A percentile compares a stretch with the other conserved stretches of the same genome.
phyloP scores from a whole-genome alignment of 2,329 filamentous ascomycete genomes.

The Penicillium sp. region DNA sequence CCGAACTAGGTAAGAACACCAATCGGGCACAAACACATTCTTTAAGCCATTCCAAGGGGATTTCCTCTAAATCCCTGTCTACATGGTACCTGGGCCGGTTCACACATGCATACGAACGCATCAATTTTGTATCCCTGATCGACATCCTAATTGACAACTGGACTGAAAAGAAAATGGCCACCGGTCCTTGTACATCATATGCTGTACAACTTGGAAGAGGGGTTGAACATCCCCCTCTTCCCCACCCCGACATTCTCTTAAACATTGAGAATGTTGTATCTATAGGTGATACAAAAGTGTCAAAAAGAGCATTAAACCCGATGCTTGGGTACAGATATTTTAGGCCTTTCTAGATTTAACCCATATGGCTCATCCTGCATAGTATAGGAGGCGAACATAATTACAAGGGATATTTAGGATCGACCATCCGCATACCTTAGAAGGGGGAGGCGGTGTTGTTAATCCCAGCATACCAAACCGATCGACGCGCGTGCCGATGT shows the following conservation, averaged over 20 bases:
- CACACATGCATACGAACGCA: background rate
- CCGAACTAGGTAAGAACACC: background rate
- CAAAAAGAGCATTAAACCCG: background rate
- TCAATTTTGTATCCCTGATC: slow-evolving; percentile 3
- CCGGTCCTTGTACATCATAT: background rate
- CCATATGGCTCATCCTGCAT: background rate
- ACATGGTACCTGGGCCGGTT: background rate
- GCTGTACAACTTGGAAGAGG: background rate
- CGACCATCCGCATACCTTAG: slow-evolving; percentile 3
- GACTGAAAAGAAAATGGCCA: background rate
- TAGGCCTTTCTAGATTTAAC: background rate
- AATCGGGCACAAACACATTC: background rate
- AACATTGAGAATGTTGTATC: background rate
- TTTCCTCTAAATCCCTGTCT: background rate
- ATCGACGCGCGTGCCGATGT: slow-evolving; percentile 22
- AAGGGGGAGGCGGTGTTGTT: slow-evolving; percentile 25
- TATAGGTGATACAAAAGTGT: background rate
- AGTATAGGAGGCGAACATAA: background rate
- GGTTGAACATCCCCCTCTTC: background rate
- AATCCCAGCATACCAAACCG: slow-evolving; percentile 19
- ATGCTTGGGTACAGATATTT: background rate
- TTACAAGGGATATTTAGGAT: slow-evolving; percentile 8
- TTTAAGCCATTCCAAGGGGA: background rate
- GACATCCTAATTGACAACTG: background rate
- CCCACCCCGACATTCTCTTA: slow-evolving; percentile 3